Conservation (phyloP, 495 filamentous ascomycete species). For the Neurospora cerealis region DNA sequence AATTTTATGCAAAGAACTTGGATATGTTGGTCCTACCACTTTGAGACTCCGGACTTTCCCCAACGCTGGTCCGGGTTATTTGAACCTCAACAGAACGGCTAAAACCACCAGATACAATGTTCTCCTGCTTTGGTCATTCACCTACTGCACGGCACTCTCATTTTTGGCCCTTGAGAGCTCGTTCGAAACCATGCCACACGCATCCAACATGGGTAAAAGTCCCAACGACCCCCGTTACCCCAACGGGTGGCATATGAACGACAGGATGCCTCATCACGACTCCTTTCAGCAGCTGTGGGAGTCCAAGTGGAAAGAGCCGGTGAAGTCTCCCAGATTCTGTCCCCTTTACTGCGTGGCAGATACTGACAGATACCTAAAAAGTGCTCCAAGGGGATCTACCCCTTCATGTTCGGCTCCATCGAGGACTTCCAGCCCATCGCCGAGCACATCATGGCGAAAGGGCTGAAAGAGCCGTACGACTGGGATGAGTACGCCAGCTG, state of each 20-base stretch:
- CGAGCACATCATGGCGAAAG: slow-evolving; percentile 37
- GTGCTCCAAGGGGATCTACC: slow-evolving; percentile 52
- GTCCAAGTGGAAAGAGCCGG: slow-evolving; percentile 61
- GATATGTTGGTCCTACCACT: neutral
- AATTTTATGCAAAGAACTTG: neutral
- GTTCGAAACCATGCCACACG: neutral
- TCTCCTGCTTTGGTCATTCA: neutral
- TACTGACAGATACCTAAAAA: neutral
- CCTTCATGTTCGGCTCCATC: slow-evolving; percentile 57
- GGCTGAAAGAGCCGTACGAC: slow-evolving; percentile 26
- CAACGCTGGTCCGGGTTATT: neutral
- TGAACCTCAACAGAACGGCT: neutral
- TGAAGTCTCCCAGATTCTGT: slow-evolving; percentile 11
- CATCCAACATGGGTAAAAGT: neutral
- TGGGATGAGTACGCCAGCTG: slow-evolving; percentile 53
- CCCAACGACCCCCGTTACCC: neutral
- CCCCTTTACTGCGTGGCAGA: neutral
- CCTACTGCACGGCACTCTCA: neutral
- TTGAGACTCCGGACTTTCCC: neutral
- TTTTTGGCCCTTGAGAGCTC: neutral
- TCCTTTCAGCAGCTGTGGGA: slow-evolving; percentile 63
- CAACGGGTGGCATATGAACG: neutral
- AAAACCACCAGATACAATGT: neutral
- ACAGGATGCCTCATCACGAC: slow-evolving; percentile 41
- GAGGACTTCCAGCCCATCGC: slow-evolving; percentile 62